phyloP scores from a whole-genome alignment of 768 basidiomycete species.

The Myochromella boudieri region DNA sequence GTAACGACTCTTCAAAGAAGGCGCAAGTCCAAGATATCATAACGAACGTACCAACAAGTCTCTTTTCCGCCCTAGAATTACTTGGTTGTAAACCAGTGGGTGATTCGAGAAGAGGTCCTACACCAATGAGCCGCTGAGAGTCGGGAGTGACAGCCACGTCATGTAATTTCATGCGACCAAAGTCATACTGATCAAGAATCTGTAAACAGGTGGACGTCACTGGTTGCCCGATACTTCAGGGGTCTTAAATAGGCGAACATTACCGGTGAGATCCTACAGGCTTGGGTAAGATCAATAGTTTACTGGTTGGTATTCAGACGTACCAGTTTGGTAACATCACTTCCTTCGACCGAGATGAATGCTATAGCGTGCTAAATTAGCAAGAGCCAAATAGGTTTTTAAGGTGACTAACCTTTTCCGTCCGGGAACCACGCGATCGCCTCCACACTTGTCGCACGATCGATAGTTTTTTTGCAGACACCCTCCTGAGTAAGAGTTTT shows the following conservation, averaged over 20 bases:
- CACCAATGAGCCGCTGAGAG: slow-evolving; percentile 59
- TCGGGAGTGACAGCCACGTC: slow-evolving; percentile 74
- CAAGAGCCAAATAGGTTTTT: neutral
- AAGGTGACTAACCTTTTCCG: slow-evolving; percentile 46
- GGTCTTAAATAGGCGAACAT: slow-evolving; percentile 31
- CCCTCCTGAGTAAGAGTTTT: slow-evolving; percentile 47
- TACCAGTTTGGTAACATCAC: slow-evolving; percentile 60
- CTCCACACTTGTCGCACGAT: slow-evolving; percentile 54
- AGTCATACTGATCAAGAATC: slow-evolving; percentile 57
- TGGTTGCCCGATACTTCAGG: neutral
- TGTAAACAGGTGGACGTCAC: slow-evolving; percentile 18
- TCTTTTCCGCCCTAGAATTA: slow-evolving; percentile 69
- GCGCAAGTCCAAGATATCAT: neutral
- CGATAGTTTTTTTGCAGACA: slow-evolving; percentile 65
- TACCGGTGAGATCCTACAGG: slow-evolving; percentile 56
- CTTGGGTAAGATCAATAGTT: slow-evolving; percentile 2
- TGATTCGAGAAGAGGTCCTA: slow-evolving; percentile 67
- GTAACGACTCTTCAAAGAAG: neutral
- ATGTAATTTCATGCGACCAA: slow-evolving; percentile 63
- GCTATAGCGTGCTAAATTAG: slow-evolving; percentile 33
- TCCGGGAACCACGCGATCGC: slow-evolving; percentile 69
- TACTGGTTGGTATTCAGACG: slow-evolving; percentile 17
- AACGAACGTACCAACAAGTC: slow-evolving; percentile 58
- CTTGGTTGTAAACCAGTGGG: slow-evolving; percentile 64
- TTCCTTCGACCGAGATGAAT: slow-evolving; percentile 72